A percentile compares a stretch with the other conserved stretches of the same genome.
Conservation (phyloP, 805 yeast species). For the Candida sanyiensis region DNA sequence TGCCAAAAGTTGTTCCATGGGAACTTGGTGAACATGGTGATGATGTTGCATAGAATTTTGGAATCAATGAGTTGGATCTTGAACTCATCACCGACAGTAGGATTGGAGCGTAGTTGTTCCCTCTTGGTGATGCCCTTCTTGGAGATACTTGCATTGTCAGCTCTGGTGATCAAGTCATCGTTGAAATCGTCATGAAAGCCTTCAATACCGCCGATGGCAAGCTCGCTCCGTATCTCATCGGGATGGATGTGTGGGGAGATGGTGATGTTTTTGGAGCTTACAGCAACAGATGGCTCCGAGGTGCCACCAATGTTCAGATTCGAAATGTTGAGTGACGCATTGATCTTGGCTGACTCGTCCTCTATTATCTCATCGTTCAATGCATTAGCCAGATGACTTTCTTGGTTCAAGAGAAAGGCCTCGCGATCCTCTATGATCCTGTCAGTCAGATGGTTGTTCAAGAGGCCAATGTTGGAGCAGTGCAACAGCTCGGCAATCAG, state of each 20-base stretch:
- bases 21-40: constrained; percentile 63
- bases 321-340: constrained; percentile 16
- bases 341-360: constrained; percentile 4
- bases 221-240: constrained; percentile 9
- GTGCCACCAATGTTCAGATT: constrained; percentile 24
- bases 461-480: constrained; percentile 90
- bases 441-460: constrained; percentile 74
- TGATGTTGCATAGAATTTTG: constrained; percentile 49
- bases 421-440: constrained; percentile 67
- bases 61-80: constrained; percentile 66
- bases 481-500: constrained; percentile 90
- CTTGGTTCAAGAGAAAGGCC: constrained; percentile 39
- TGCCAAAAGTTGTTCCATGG: constrained; percentile 86
- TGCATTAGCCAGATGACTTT: constrained; percentile 23
- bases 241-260: constrained; percentile 23
- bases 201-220: constrained; percentile 10
- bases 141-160: too few species aligned
- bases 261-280: constrained; percentile 22
- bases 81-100: constrained; percentile 66
- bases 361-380: constrained; percentile 23
- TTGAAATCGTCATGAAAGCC: constrained; percentile 1
- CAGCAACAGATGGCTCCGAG: constrained; percentile 27
- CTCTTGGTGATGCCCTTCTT: constrained; percentile 11
- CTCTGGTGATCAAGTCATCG: background rate
- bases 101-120: constrained; percentile 40